These are phyloP conservation scores for Blastobotrys illinoisensis DNA, from an alignment of 1,139 yeast species.

Conservation along the genomic window DNA sequence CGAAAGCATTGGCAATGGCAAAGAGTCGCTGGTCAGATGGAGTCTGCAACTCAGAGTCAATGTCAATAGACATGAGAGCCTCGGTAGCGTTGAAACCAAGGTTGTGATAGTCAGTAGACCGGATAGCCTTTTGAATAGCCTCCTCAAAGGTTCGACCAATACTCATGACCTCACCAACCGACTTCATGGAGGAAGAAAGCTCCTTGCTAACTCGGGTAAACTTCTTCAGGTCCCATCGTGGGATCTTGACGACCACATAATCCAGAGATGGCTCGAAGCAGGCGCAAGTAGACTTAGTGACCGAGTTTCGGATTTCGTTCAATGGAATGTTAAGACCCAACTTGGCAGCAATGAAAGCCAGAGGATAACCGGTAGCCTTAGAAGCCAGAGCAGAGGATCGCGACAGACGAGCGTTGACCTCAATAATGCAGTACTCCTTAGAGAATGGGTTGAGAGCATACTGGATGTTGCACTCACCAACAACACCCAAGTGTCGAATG, in stretches of 20 bases:
- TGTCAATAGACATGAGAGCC: constrained; percentile 81
- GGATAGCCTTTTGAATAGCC: constrained; percentile 95
- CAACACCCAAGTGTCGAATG: constrained; percentile 96
- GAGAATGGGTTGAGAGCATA: constrained; percentile 93
- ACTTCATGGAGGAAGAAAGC: constrained; percentile 92
- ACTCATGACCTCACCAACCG: constrained; percentile 98
- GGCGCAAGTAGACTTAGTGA: constrained; percentile 91
- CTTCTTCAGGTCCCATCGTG: constrained; percentile 98
- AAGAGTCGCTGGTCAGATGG: constrained; percentile 96
- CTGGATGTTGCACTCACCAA: constrained; percentile 98
- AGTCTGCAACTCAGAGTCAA: constrained; percentile 85
- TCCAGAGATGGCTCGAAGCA: constrained; percentile 98
- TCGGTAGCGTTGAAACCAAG: constrained; percentile 88
- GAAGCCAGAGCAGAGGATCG: constrained; percentile 98
- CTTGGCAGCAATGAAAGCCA: constrained; percentile 97
- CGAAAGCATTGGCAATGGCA: constrained; percentile 90
- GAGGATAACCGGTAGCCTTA: constrained; percentile 97
- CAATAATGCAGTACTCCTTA: constrained; percentile 94
- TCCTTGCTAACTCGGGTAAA: constrained; percentile 88
- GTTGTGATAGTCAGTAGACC: constrained; percentile 93
- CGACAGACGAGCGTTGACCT: constrained; percentile 95
- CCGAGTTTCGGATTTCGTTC: constrained; percentile 88
- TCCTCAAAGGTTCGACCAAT: constrained; percentile 98
- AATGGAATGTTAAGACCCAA: constrained; percentile 90
- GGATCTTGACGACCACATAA: constrained; percentile 95